Evolutionary conservation across 208 protist species (phyloP), one percentile per base, ranked within the genome.

Genomic region (Trypanosoma boissoni): DNA sequence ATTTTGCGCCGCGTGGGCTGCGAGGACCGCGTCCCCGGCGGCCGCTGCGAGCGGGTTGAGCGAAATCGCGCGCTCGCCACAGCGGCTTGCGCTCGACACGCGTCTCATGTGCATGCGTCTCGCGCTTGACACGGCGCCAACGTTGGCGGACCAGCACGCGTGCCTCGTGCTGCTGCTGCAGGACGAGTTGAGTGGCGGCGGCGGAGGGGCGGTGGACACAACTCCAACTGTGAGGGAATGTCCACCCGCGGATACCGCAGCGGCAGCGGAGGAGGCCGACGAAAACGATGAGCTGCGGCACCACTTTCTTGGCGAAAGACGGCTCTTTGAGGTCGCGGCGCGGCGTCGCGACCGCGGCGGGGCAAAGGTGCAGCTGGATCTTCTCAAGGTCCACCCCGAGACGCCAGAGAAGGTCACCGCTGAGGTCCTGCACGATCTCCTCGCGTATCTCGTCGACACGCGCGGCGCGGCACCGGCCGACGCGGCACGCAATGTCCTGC

Each of bases 91-190:
- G 9, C 63, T 94, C 14, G 34, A 48, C 4, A 72, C 64, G 2
- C 76, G 86, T 1, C 70, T 88, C 14, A 42, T 76, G 21, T 78
- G 73, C 34, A 58, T 87, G 16, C 65, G 73, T 16, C 74, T 79
- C 34, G 73, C 86, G 1, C 44, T 88, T 21, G 63, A 72, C 28
- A 58, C 60, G 14, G 64, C 44, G 24, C 64, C 68, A 39, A 75
- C 57, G 2, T 71, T 71, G 36, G 60, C 16, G 8, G 67, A 87
- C 43, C 72, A 70, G 45, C 54, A 85, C 43, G 70, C 58, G 3
- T 71, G 80, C 55, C 88, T 94, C 45, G 5, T 86, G 23, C 69
- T 94, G 5, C 69, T 87, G 18, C 73, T 94, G 1, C 88, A 94
- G 63, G 62, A 84, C 26, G 76, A 86, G 58, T 65, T 94, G 53